Evolutionary conservation across 1,284 basidiomycete species (phyloP).

Genomic region (Moesziomyces parantarcticus): DNA sequence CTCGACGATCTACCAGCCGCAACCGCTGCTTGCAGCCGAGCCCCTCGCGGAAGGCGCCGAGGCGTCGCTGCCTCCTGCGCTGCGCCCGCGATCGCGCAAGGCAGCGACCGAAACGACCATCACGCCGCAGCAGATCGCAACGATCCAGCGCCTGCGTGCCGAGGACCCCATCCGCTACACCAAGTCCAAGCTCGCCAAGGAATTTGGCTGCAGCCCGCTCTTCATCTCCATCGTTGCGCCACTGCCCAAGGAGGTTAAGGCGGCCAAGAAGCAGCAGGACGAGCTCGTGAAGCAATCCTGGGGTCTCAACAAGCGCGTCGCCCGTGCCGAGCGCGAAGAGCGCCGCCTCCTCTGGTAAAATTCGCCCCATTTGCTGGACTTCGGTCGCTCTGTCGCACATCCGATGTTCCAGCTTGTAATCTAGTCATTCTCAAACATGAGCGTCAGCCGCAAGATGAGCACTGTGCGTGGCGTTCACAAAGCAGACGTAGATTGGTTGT

Average conservation of each 20-base stretch:
- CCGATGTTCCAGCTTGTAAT: not conserved
- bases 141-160: slow-evolving; percentile 55
- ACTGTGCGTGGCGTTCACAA: no score
- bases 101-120: slow-evolving; percentile 12
- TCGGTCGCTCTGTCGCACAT: not conserved
- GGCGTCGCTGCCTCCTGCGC: slow-evolving; percentile 38
- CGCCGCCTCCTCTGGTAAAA: slow-evolving; percentile 52
- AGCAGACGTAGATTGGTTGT: no score
- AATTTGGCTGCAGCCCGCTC: slow-evolving; percentile 56
- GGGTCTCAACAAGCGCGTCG: slow-evolving; percentile 62
- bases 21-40: slow-evolving; percentile 41
- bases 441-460: not conserved
- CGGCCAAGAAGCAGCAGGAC: slow-evolving; percentile 41
- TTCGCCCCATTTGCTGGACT: not conserved
- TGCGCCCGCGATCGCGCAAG: slow-evolving; percentile 29
- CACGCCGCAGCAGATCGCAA: slow-evolving; percentile 50
- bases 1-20: slow-evolving; percentile 35
- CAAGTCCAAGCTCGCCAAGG: slow-evolving; percentile 48
- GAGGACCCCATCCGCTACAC: slow-evolving; percentile 54
- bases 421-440: not conserved
- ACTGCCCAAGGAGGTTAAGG: slow-evolving; percentile 43
- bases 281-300: slow-evolving; percentile 44
- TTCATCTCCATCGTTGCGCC: slow-evolving; percentile 64
- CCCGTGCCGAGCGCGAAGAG: slow-evolving; percentile 46
- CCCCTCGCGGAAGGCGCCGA: slow-evolving; percentile 10